phyloP scores from a whole-genome alignment of 192 early-diverging fungal species.

The Linnemannia elongata region DNA sequence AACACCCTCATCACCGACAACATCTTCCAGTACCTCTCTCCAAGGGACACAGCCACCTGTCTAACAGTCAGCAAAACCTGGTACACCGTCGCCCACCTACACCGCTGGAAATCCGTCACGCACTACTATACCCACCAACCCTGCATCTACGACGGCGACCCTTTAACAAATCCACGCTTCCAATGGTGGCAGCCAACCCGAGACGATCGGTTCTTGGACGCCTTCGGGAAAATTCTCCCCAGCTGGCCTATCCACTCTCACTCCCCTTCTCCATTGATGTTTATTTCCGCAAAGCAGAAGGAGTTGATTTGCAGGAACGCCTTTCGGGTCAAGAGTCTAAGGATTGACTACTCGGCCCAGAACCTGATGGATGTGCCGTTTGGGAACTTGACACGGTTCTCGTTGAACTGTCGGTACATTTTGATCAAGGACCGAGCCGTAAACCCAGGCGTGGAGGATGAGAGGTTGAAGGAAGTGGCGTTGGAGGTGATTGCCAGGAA shows the following conservation, averaged over 20 bases:
- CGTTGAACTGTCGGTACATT: not conserved
- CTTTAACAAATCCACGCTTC: not conserved
- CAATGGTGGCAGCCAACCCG: not conserved
- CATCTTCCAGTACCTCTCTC: not conserved
- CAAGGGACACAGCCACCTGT: not conserved
- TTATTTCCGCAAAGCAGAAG: not conserved
- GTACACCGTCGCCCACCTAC: not conserved
- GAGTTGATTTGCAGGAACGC: not conserved
- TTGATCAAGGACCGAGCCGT: not conserved
- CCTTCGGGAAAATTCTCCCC: not conserved
- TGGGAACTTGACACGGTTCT: not conserved
- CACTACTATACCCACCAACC: not conserved
- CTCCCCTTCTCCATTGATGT: too few relatives aligned
- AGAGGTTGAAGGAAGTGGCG: not conserved
- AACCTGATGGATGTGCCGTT: not conserved
- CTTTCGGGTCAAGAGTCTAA: not conserved
- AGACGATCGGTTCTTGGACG: not conserved
- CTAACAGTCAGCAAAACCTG: not conserved
- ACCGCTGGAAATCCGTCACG: not conserved
- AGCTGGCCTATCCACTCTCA: not conserved
- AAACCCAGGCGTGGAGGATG: not conserved
- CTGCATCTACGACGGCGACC: not conserved
- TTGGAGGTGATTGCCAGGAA: not conserved
- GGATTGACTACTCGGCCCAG: not conserved
- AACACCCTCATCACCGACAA: not conserved